Percentiles rank a stretch among this genome's conserved stretches.
phyloP scores from a whole-genome alignment of 805 yeast species.

The Candida boidinii region DNA sequence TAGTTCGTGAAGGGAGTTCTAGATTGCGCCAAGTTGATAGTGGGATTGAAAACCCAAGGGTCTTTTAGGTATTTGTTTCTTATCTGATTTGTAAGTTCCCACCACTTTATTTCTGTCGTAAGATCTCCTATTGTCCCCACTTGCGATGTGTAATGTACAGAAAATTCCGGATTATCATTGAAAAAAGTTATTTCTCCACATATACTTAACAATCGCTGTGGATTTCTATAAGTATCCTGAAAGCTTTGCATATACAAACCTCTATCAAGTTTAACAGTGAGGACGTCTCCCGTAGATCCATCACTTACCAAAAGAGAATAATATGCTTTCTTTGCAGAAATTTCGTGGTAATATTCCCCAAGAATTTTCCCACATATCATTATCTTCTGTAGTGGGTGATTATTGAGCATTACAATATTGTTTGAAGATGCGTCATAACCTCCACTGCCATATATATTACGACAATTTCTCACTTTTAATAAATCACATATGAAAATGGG shows the following conservation, averaged over 20 bases:
- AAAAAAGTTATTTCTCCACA: too few relatives aligned
- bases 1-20: too few relatives aligned
- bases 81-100: conserved; percentile 21
- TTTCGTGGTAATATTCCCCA: conserved; percentile 20
- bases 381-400: conserved; percentile 33
- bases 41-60: conserved; percentile 28
- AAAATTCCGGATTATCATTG: conserved; percentile 20
- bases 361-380: conserved; percentile 28
- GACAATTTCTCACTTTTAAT: conserved; percentile 8
- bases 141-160: conserved; percentile 18
- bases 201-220: too few relatives aligned
- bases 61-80: conserved; percentile 13
- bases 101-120: conserved; percentile 25
- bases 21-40: too few relatives aligned
- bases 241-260: background rate
- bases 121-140: conserved; percentile 15
- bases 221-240: too few relatives aligned
- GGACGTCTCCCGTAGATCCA: conserved; percentile 15
- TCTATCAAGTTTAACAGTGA: conserved; percentile 19
- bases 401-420: conserved; percentile 24
- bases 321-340: background rate
- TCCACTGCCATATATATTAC: conserved; percentile 18
- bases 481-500: conserved; percentile 27
- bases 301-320: conserved; percentile 23
- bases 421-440: conserved; percentile 11